These are phyloP conservation scores for Pseudonitzschia multistriata DNA, from an alignment of 108 stramenopile species.

Conservation along the genomic window DNA sequence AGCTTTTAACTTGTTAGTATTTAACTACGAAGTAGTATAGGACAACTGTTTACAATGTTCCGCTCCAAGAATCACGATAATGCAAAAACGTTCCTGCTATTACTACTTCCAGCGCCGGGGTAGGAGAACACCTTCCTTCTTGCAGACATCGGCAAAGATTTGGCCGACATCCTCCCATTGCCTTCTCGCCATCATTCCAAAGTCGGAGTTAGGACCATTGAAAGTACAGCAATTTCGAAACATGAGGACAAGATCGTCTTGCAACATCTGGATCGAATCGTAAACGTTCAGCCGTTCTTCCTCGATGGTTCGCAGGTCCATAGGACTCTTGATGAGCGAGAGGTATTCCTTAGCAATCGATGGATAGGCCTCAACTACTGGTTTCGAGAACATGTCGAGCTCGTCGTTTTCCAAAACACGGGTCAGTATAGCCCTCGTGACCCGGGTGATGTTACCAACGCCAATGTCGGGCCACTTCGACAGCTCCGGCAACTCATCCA, in stretches of 20 bases:
- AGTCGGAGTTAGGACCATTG: conserved; percentile 47
- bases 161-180: conserved; percentile 26
- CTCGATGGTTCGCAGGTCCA: conserved; percentile 82
- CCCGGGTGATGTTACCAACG: conserved; percentile 29
- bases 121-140: conserved; percentile 12
- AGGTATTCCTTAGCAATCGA: conserved; percentile 50
- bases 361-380: conserved; percentile 68
- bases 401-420: conserved; percentile 27
- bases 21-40: too few relatives aligned
- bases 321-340: conserved; percentile 45
- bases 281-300: conserved; percentile 61
- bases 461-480: conserved; percentile 40
- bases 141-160: conserved; percentile 34
- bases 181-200: conserved; percentile 38
- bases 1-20: background rate
- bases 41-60: background rate
- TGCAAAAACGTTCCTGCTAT: background rate
- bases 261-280: conserved; percentile 54
- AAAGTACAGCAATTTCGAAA: conserved; percentile 70
- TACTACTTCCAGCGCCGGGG: conserved; percentile 30
- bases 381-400: conserved; percentile 40
- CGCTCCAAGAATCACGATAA: background rate
- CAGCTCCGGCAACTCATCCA: conserved; percentile 9
- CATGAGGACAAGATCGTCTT: conserved; percentile 64
- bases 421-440: conserved; percentile 27